Conservation (phyloP, 2,329 filamentous ascomycete genomes). For the Immersiporthe knoxdaviesiana region DNA sequence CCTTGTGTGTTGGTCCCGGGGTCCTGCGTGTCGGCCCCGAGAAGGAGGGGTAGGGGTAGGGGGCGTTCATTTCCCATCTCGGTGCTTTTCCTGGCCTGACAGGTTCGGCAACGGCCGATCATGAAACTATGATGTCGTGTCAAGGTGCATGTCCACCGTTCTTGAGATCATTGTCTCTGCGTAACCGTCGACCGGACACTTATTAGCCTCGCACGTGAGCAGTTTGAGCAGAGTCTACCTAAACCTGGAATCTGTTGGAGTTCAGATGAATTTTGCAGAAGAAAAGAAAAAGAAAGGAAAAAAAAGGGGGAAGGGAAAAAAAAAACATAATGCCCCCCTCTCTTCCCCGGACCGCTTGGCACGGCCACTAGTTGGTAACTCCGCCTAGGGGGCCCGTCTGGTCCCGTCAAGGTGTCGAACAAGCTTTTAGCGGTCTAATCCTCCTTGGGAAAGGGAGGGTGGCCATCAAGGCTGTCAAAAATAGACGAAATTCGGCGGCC, state of each 20-base stretch:
- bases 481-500: constrained; percentile 1
- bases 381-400: constrained; percentile 21
- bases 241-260: constrained; percentile 18
- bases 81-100: constrained; percentile 34
- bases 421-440: neutral
- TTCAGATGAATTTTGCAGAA: constrained; percentile 17
- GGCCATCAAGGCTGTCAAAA: neutral
- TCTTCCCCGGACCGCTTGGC: neutral
- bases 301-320: no score
- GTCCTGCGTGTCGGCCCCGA: constrained; percentile 36
- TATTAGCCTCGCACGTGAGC: constrained; percentile 34
- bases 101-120: constrained; percentile 38
- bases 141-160: constrained; percentile 22
- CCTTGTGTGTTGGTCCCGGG: constrained; percentile 20
- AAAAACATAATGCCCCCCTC: constrained; percentile 17
- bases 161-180: constrained; percentile 30
- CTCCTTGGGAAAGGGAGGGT: neutral
- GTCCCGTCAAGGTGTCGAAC: constrained; percentile 6
- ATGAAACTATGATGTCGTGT: constrained; percentile 31
- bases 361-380: constrained; percentile 12
- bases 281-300: no score
- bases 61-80: constrained; percentile 22
- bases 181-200: constrained; percentile 30
- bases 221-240: constrained; percentile 22
- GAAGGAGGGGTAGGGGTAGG: no score